Base-by-base conservation (phyloP, 148 eudicot species). In the Polygonum maritimum region DNA sequence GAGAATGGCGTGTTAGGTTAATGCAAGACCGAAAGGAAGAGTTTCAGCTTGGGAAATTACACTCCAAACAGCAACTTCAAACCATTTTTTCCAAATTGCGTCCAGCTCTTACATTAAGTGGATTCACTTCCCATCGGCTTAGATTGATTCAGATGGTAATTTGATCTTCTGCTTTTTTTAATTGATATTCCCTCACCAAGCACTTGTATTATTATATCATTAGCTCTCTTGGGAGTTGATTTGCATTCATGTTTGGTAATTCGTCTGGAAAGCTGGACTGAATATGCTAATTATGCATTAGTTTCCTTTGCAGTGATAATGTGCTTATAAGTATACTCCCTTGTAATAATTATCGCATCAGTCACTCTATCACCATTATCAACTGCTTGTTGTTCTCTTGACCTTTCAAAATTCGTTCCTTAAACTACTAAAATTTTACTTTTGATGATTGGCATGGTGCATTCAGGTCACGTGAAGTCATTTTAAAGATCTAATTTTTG, bases 131-230 rank as follows among this genome's bases (percentile, higher is more conserved):
- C 81, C 96, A 85, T 82, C 99, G 90, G 79, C 81, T 88, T 79
- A 88, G 85, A 86, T 79, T 92, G 87, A 89, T 95, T 84, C 88
- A 89, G 80, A 77, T 82, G 99, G 98, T 95, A 91, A 89, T 65
- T 19, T 44, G 35, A 14, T 35, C 10, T 5, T 65, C n/a, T 65
- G 35, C 14, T 35, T 13, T 35, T 35, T 60, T 60, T 14, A 65
- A 14, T n/a, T 36, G 44, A 35, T 12, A 2, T 36, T 65, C 71
- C n/a, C 4, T 65, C 44, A 6, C 41, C 71, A 44, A 36, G 16
- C 44, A 6, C 44, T 35, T 16, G 3, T 5, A 8, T 36, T 3
- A 14, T 35, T 5, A 35, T 35, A 65, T 35, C 14, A 65, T 7
- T 36, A 35, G 9, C 15, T 35, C 36, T 65, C n/a, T 26, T 65